Conservation (phyloP, 805 yeast genomes). For the Metschnikowia picachoensis region DNA sequence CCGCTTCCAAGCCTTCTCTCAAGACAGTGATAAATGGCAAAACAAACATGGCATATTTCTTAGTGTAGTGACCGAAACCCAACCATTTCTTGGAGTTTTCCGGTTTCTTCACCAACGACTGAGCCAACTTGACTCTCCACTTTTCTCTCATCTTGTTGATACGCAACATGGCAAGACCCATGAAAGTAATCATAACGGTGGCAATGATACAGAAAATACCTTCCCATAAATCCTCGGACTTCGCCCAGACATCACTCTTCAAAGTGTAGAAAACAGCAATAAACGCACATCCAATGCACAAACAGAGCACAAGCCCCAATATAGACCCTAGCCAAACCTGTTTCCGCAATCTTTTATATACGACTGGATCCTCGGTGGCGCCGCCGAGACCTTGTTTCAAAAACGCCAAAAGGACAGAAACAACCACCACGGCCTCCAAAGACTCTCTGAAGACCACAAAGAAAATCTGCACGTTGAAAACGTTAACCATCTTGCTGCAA, state of each 20-base stretch:
- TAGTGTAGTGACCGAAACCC: constrained; percentile 51
- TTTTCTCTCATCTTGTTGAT: constrained; percentile 94
- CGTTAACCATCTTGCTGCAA: constrained; percentile 39
- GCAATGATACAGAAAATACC: constrained; percentile 93
- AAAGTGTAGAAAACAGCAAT: constrained; percentile 88
- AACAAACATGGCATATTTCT: constrained; percentile 83
- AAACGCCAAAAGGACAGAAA: constrained; percentile 88
- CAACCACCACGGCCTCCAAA: constrained; percentile 85
- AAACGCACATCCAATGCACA: constrained; percentile 85
- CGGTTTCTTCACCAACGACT: constrained; percentile 50
- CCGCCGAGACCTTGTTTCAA: constrained; percentile 81
- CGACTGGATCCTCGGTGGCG: constrained; percentile 37
- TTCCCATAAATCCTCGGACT: constrained; percentile 94
- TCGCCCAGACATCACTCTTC: constrained; percentile 78
- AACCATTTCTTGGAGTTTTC: constrained; percentile 45
- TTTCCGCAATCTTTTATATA: constrained; percentile 60
- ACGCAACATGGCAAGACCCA: constrained; percentile 97
- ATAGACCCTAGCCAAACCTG: constrained; percentile 88
- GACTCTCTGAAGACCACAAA: constrained; percentile 92
- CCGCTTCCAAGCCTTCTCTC: constrained; percentile 81
- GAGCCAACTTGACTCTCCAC: constrained; percentile 94
- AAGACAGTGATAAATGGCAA: constrained; percentile 87
- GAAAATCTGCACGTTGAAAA: constrained; percentile 72
- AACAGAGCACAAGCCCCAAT: constrained; percentile 72
- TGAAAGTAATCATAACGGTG: constrained; percentile 79